Base-by-base conservation (phyloP, 2,329 filamentous ascomycete genomes). In the Cordyceps tenuipes region DNA sequence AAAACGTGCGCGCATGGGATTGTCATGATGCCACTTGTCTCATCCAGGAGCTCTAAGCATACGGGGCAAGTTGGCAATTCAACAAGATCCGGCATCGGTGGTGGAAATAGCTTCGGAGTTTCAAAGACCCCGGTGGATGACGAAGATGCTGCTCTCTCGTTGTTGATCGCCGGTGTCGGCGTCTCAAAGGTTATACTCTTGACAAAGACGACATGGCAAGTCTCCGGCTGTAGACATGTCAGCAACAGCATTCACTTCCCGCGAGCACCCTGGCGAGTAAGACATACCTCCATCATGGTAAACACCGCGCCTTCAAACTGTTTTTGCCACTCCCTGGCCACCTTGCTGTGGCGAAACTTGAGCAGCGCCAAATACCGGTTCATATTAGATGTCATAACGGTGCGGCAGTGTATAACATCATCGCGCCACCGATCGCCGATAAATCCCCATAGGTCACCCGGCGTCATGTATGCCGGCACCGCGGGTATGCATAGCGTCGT, bases 1-100 rank as follows among this genome's bases (percentile, higher is more conserved):
- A 99, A 99, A 56, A 97, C 91, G 68, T 99, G 94, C 68, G 97
- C 93, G 70, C 94, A 99, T 34, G 95, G 87, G 46, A 97, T 97
- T 0, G 94, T 99, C 70, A 99, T 84, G 2, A 99, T 79, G 0
- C 94, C 94, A 0, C 91, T 95, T 0, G 92, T 97, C 71, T 97
- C 93, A 68, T 99, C 94, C 94, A 99, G 99, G 52, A 93, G 87
- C 72, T 99, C 94, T 5, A 99, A 81, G 66, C 94, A 99, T 10
- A 99, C 94, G 0, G 94, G 92, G 65, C 94, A 99, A 1, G 94
- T 97, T 2, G 94, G 94, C 13, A 99, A 78, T 74, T 99, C 94
- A 58, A 96, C 82, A 1, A 97, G 80, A 54, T 90, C 88, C 1
- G 92, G 89, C 0, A 93, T 96, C 2, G 82, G 83, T 2, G 79